A percentile compares a stretch with the other conserved stretches of the same genome.
These are phyloP conservation scores for Phytophthora multivora DNA, from an alignment of 352 stramenopile genomes.

Conservation along the genomic window DNA sequence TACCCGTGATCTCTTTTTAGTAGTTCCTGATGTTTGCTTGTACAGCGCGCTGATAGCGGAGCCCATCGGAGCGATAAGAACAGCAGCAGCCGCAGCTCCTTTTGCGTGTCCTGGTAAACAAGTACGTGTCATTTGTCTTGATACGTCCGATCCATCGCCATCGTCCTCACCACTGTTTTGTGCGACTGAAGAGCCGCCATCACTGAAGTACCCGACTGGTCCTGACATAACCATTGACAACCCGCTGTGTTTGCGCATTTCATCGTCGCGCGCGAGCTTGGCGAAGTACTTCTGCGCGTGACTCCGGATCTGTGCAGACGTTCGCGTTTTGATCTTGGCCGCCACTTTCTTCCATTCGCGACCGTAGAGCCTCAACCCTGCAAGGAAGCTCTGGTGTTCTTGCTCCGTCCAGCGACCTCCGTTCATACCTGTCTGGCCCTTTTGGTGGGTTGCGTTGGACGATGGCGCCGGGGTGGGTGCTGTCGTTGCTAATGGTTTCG, in stretches of 20 bases:
- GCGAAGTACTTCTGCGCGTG: conserved; percentile 90
- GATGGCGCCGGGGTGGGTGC: conserved; percentile 10
- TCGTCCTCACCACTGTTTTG: conserved; percentile 65
- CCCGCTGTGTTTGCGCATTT: conserved; percentile 59
- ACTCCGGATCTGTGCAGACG: conserved; percentile 83
- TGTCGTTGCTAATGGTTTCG: conserved; percentile 13
- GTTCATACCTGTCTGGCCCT: conserved; percentile 76
- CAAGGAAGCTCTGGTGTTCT: conserved; percentile 96
- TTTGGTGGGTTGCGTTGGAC: conserved; percentile 49
- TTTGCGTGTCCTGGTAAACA: conserved; percentile 22
- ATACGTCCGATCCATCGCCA: conserved; percentile 30
- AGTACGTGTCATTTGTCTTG: conserved; percentile 10
- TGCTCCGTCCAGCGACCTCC: conserved; percentile 93
- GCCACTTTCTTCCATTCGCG: conserved; percentile 98
- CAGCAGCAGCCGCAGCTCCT: conserved; percentile 5
- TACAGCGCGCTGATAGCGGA: conserved; percentile 16
- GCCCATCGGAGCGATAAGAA: conserved; percentile 28
- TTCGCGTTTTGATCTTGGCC: conserved; percentile 90
- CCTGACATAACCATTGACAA: conserved; percentile 22
- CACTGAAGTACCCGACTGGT: conserved; percentile 58
- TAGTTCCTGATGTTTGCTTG: conserved; percentile 15
- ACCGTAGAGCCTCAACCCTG: conserved; percentile 92
- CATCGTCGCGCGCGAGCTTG: conserved; percentile 81
- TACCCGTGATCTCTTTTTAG: conserved; percentile 43
- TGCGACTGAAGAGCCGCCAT: conserved; percentile 60